Evolutionary conservation across 495 filamentous ascomycete species (phyloP).

Genomic region (Annulohypoxylon moriforme): DNA sequence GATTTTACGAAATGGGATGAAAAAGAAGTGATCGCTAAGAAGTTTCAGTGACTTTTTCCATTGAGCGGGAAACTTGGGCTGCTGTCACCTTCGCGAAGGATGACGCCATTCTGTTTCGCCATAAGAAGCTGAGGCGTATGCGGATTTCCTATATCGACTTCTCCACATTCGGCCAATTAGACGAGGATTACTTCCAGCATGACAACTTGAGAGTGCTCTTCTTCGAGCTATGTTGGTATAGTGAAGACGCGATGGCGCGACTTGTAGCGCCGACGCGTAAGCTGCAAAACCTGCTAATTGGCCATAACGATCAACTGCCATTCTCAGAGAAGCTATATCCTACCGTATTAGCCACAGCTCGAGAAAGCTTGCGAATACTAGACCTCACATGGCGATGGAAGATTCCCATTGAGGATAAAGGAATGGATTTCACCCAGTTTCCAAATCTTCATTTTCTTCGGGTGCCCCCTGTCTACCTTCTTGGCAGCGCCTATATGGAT

Average conservation of each 20-base stretch:
- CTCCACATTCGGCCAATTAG: constrained; percentile 24
- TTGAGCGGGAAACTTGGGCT: constrained; percentile 19
- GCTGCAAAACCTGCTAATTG: constrained; percentile 25
- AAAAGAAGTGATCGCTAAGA: constrained; percentile 11
- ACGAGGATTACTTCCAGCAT: constrained; percentile 33
- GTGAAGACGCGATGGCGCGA: constrained; percentile 17
- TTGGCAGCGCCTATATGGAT: constrained; percentile 32
- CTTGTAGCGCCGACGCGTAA: constrained; percentile 13
- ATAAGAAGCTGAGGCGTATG: constrained; percentile 31
- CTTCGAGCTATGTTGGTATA: constrained; percentile 33
- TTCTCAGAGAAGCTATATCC: constrained; percentile 38
- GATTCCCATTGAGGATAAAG: constrained; percentile 28
- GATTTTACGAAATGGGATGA: not conserved
- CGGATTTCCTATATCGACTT: constrained; percentile 37
- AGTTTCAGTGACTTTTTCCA: constrained; percentile 28
- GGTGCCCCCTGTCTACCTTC: constrained; percentile 33
- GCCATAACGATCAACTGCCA: constrained; percentile 32
- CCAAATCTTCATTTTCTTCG: constrained; percentile 38
- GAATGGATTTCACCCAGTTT: constrained; percentile 39
- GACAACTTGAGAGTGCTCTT: constrained; percentile 20
- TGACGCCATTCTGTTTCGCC: constrained; percentile 35
- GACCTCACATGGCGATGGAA: constrained; percentile 42
- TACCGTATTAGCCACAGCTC: constrained; percentile 16
- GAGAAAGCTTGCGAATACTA: constrained; percentile 30
- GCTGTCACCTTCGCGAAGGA: constrained; percentile 22